These are phyloP conservation scores for Trichosporon inkin DNA, from an alignment of 1,284 basidiomycete genomes.

Conservation along the genomic window DNA sequence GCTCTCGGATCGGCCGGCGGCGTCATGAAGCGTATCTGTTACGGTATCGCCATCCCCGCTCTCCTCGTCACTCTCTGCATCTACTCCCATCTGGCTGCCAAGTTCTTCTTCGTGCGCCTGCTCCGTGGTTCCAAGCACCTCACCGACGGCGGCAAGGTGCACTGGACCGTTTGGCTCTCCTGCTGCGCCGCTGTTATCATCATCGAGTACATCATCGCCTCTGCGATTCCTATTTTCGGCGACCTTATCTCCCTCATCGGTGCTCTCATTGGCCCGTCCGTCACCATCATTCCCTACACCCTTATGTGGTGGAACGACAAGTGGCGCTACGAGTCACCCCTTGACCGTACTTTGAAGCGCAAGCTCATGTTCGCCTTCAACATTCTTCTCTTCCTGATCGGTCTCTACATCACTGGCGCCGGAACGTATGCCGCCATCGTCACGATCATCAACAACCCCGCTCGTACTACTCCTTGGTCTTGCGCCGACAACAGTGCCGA, in stretches of 20 bases:
- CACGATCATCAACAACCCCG: conserved; percentile 27
- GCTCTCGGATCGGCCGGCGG: conserved; percentile 47
- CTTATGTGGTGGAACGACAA: conserved; percentile 40
- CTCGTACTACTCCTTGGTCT: conserved; percentile 30
- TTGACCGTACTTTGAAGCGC: conserved; percentile 3
- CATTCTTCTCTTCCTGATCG: conserved; percentile 26
- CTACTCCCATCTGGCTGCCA: conserved; percentile 51
- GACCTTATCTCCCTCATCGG: conserved; percentile 33
- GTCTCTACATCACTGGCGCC: conserved; percentile 30
- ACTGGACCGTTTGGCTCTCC: conserved; percentile 59
- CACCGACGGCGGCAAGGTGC: conserved; percentile 57
- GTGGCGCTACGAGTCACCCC: conserved; percentile 19
- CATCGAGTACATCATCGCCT: conserved; percentile 21
- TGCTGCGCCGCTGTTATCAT: conserved; percentile 42
- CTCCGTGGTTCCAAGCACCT: conserved; percentile 59
- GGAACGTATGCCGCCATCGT: conserved; percentile 38
- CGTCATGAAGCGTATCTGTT: conserved; percentile 47
- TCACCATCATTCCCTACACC: conserved; percentile 21
- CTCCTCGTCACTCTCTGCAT: conserved; percentile 27
- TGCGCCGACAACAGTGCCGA: conserved; percentile 32
- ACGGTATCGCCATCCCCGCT: conserved; percentile 49
- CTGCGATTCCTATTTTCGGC: conserved; percentile 27
- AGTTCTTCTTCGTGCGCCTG: conserved; percentile 60
- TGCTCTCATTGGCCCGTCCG: conserved; percentile 25
- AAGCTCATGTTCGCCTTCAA: neutral